Conservation (phyloP, 2,329 filamentous ascomycete genomes). For the Pyricularia pennisetigena region DNA sequence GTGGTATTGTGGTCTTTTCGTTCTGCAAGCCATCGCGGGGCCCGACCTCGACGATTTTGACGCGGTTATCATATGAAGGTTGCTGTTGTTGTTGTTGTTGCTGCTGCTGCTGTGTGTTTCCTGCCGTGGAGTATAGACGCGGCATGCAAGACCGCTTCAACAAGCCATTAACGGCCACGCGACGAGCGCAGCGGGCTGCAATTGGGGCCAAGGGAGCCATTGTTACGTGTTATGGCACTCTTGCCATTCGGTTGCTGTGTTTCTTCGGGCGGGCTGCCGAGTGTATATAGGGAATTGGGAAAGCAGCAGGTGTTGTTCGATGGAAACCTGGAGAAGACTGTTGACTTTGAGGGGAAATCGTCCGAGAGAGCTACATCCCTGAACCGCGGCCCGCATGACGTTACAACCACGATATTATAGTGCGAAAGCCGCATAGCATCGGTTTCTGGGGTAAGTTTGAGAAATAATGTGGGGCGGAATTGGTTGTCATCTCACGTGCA, state of each 20-base stretch:
- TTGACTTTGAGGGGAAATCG: neutral
- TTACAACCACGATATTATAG: neutral
- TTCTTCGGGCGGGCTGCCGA: neutral
- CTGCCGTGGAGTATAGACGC: neutral
- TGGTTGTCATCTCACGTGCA: neutral
- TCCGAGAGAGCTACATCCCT: neutral
- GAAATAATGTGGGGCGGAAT: neutral
- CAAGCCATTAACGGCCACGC: neutral
- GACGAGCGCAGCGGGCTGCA: neutral
- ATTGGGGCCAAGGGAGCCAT: neutral
- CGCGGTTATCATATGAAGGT: constrained; percentile 6
- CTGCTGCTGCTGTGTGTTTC: neutral
- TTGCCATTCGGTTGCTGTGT: neutral
- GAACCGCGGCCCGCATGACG: neutral
- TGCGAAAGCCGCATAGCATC: neutral
- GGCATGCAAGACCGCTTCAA: neutral
- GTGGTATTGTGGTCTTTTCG: constrained; percentile 61
- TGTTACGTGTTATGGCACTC: neutral
- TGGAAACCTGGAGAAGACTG: neutral
- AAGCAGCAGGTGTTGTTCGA: neutral
- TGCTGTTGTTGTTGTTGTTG: neutral
- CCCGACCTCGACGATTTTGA: constrained; percentile 66
- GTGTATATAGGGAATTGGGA: neutral
- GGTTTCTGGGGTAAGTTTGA: neutral
- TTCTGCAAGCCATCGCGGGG: constrained; percentile 84